Base-by-base conservation (phyloP, 192 early-diverging fungal species). In the Pilobolus umbonatus region DNA sequence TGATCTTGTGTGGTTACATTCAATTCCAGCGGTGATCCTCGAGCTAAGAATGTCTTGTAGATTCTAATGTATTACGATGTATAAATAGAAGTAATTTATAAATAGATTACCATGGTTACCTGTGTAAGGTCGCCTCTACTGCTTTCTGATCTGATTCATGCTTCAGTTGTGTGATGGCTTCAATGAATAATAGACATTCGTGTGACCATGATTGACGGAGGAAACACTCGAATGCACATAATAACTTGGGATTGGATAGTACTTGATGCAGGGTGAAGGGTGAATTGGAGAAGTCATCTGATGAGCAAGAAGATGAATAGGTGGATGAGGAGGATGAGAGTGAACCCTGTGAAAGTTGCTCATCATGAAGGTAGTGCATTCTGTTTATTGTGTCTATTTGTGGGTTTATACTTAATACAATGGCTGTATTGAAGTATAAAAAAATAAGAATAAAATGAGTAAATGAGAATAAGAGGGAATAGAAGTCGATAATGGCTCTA, bases 171-270 rank as follows among this genome's bases (percentile, higher is more conserved):
- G 53, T 43, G 32, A 72, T 32, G 14, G 64, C 64, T 55, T 65
- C 64, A 5, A 72, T 44, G 39, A 72, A 72, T 24, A 72, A 28
- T 7, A 72, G 39, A 30, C 65, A 57, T 53, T 72, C 64, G 15
- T 72, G 70, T 5, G 60, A 55, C 64, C 55, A 59, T 22, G 52
- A 52, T 44, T 50, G 26, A 9, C 48, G 26, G 22, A 65, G 56
- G 31, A 59, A 65, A 5, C 34, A 34, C 45, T 65, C 64, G 39
- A 65, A 65, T 26, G 46, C 44, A n/a, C 30, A 45, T 21, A 65
- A 34, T 26, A 59, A 36, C 36, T 46, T 65, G 9, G 56, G 55
- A 8, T 65, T 52, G 15, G 48, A 51, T 15, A 65, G 55, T 4
- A 65, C 36, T 32, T 59, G 34, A 29, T 59, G 64, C 24, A 65